Base-by-base conservation (phyloP, 2,329 filamentous ascomycete genomes). In the Aureobasidium zeae region DNA sequence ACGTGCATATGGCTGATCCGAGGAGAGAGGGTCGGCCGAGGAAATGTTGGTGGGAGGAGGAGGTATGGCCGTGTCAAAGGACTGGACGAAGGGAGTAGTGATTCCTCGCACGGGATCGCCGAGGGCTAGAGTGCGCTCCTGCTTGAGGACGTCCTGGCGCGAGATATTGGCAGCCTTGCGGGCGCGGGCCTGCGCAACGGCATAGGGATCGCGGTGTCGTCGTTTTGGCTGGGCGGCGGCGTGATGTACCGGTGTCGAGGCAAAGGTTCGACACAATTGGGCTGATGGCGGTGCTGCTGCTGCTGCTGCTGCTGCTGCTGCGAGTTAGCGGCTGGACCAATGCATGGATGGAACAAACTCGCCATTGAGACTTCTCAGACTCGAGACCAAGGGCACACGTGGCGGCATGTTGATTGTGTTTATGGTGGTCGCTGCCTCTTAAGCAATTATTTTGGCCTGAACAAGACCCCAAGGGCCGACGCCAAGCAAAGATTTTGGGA, bases 111-210 rank as follows among this genome's bases (percentile, higher is more conserved):
- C 71, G 1, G 87, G 84, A 62, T 93, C 77, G 38, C 89, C 89
- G 52, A 81, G 71, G 33, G 72, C 71, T 34, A 71, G 71, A 47
- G 76, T 70, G 47, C 85, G 78, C 58, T 79, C 70, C 51, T 76
- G 67, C 48, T 77, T 63, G 44, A 96, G 73, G 50, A 79, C 77
- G 49, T 76, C 71, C 56, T 82, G 86, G 39, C 86, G 79, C 57
- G 82, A 76, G 33, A 89, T 62, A 59, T 94, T 94, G 52, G 83
- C 85, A 9, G 82, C 78, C 64, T 89, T 94, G 49, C 86, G 81
- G 60, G 87, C 85, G 56, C 83, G 77, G 22, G 85, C 80, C 63
- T 93, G 86, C 3, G 82, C 82, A 64, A 83, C 76, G 48, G 81
- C 73, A 60, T 93, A 95, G 1, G 87, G 87, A 55, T 96, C 86